Conservation (phyloP, 768 basidiomycete species). For the Filobasidium wieringae region DNA sequence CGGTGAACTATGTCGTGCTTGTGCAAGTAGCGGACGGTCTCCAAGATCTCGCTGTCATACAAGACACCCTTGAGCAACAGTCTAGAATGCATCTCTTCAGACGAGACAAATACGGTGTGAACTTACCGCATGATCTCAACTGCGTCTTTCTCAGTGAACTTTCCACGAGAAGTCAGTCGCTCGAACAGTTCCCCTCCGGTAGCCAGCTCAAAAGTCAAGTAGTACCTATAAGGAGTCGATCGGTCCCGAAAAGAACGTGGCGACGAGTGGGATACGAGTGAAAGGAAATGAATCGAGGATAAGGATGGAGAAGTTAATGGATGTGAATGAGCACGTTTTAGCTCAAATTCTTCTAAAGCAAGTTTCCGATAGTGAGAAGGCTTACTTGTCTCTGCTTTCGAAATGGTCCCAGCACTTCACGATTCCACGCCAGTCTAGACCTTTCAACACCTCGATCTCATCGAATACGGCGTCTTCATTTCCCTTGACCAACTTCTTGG, state of each 20-base stretch:
- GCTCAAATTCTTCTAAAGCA: not conserved
- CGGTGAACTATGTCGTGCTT: conserved; percentile 88
- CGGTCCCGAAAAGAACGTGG: no score
- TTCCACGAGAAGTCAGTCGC: conserved; percentile 68
- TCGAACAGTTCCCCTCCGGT: conserved; percentile 91
- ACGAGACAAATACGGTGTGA: no score
- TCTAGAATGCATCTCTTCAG: not conserved
- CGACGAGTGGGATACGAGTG: not conserved
- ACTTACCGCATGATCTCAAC: conserved; percentile 60
- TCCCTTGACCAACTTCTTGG: conserved; percentile 85
- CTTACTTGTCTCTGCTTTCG: conserved; percentile 67
- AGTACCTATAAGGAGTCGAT: conserved; percentile 46
- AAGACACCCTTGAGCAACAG: no score
- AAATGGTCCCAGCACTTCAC: conserved; percentile 97
- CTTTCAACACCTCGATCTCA: conserved; percentile 87
- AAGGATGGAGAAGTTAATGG: not conserved
- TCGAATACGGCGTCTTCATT: conserved; percentile 76
- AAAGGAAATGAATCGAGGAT: not conserved
- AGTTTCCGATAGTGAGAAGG: no score
- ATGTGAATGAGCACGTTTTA: not conserved
- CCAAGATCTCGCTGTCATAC: conserved; percentile 62
- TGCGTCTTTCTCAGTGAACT: conserved; percentile 88
- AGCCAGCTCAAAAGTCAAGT: conserved; percentile 88
- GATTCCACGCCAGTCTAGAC: conserved; percentile 80
- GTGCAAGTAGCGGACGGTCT: conserved; percentile 79